Evolutionary conservation across 495 filamentous ascomycete species (phyloP), one percentile per base, ranked within the genome.

Genomic region (Tuber calosporum): DNA sequence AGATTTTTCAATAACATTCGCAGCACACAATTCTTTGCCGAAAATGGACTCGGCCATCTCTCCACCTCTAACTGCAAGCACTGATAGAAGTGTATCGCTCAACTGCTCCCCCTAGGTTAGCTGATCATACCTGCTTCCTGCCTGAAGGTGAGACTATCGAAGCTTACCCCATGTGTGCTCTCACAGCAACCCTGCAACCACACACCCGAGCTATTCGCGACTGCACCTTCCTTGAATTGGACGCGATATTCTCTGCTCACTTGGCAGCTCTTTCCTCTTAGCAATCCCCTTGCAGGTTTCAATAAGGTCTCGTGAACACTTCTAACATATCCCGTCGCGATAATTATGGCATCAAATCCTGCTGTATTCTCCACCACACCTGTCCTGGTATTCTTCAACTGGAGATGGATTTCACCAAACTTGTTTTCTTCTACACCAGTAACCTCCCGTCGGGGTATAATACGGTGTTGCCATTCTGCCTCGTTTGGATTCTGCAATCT

Each of bases 141-240:
- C 45, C 20, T 41, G 66, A 43, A 48, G 70, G 48, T 66, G 69
- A 39, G 20, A 70, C 37, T 15, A 20, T 19, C 43, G 73, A 41
- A 66, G 87, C 89, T 87, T 85, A 93, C 90, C 45, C 95, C 95
- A 82, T 97, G 95, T 39, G 92, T 97, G 73, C 86, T 88, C 83
- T 99, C 93, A 79, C 93, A 95, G 82, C 93, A 97, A 1, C 95
- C 95, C 83, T 97, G 95, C 74, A 99, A 85, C 93, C 93, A 99
- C 42, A 97, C 86, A 17, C 93, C 93, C 11, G 88, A 87, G 20
- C 89, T 85, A 8, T 81, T 73, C 66, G 83, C 84, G 39, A 97
- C 90, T 74, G 87, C 87, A 37, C 86, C 87, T 11, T 85, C 83
- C 37, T 88, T 85, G 76, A 94, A 91, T 38, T 86, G 82, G 4